A percentile compares a stretch with the other conserved stretches of the same genome.
phyloP scores from a whole-genome alignment of 768 basidiomycete species.

The Pleurotus cornucopiae region DNA sequence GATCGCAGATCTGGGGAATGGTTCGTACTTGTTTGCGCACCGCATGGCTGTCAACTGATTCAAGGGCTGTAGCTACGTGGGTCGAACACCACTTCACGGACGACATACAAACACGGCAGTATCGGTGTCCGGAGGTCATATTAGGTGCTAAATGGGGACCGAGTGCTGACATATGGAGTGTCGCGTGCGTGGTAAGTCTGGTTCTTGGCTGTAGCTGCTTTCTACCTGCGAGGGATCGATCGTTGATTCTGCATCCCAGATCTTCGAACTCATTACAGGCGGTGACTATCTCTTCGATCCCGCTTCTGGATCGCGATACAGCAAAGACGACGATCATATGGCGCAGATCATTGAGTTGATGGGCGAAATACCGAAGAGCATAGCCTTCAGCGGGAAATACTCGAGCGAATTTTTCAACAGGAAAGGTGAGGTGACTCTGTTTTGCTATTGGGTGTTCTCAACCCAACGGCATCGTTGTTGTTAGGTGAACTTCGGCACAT shows the following conservation, averaged over 20 bases:
- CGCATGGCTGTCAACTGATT: constrained; percentile 2
- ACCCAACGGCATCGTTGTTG: not conserved
- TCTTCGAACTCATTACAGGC: constrained; percentile 93
- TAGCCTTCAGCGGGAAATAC: constrained; percentile 91
- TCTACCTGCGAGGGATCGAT: not conserved
- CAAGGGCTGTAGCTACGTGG: constrained; percentile 61
- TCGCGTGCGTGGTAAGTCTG: constrained; percentile 81
- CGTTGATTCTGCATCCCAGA: constrained; percentile 33
- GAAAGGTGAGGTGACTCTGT: constrained; percentile 55
- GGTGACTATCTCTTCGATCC: constrained; percentile 99
- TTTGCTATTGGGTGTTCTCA: not conserved
- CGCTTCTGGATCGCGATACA: constrained; percentile 89
- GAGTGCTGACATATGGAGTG: constrained; percentile 95
- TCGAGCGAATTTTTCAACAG: constrained; percentile 93
- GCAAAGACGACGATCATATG: constrained; percentile 96
- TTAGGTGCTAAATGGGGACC: constrained; percentile 94
- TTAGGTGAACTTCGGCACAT: constrained; percentile 86
- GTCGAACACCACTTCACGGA: constrained; percentile 97
- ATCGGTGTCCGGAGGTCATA: constrained; percentile 96
- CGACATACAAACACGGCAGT: constrained; percentile 97
- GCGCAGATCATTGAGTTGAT: constrained; percentile 97
- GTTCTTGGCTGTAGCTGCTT: not conserved
- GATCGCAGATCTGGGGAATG: constrained; percentile 98
- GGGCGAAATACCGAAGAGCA: constrained; percentile 79
- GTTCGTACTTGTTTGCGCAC: constrained; percentile 32